Evolutionary conservation across 768 basidiomycete species (phyloP).

Genomic region (Amanita rubescens): DNA sequence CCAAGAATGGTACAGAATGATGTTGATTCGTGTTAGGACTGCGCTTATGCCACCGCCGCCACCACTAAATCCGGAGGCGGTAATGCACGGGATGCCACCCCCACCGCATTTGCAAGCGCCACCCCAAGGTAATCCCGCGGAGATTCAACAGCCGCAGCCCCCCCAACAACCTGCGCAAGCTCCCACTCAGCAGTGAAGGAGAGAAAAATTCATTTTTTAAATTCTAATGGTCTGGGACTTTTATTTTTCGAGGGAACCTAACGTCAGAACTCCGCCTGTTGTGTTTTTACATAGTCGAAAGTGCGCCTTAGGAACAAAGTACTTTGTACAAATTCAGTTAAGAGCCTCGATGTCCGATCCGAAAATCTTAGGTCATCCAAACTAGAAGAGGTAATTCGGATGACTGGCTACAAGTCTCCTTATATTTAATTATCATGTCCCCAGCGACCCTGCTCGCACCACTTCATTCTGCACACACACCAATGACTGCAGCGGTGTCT

Average conservation of each 20-base stretch:
- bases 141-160: constrained; percentile 30
- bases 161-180: constrained; percentile 21
- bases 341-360: neutral
- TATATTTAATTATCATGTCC: neutral
- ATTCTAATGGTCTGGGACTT: neutral
- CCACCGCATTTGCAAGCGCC: constrained; percentile 31
- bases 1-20: constrained; percentile 82
- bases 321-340: neutral
- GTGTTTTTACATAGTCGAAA: neutral
- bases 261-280: neutral
- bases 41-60: constrained; percentile 53
- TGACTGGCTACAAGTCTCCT: neutral
- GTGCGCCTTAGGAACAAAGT: neutral
- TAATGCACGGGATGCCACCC: constrained; percentile 39
- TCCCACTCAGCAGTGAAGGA: neutral
- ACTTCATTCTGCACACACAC: neutral
- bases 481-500: constrained; percentile 5
- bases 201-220: neutral
- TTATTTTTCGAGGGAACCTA: neutral
- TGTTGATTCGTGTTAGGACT: constrained; percentile 70
- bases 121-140: constrained; percentile 30
- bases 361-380: neutral
- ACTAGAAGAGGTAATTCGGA: neutral
- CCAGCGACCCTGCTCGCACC: neutral
- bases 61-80: constrained; percentile 41